A percentile compares a stretch with the other conserved stretches of the same genome.
Conservation (phyloP, 768 basidiomycete genomes). For the Postia placenta region DNA sequence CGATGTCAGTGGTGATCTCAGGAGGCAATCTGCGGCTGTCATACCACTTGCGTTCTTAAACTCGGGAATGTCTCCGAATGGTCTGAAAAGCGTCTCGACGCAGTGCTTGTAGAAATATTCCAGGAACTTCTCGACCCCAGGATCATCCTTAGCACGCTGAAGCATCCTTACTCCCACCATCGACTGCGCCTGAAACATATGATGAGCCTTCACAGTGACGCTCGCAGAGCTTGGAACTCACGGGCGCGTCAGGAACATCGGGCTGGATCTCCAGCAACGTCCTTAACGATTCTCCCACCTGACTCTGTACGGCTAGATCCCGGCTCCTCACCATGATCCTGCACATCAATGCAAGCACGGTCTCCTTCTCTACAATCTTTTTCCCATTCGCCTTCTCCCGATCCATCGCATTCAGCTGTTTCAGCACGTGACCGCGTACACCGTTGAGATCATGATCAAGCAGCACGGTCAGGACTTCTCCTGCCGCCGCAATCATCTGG, state of each 20-base stretch:
- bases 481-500: conserved; percentile 71
- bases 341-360: conserved; percentile 71
- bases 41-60: conserved; percentile 46
- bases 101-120: conserved; percentile 92
- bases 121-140: conserved; percentile 81
- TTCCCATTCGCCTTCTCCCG: conserved; percentile 55
- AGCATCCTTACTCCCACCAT: conserved; percentile 37
- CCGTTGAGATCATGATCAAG: conserved; percentile 90
- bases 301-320: conserved; percentile 85
- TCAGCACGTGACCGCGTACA: conserved; percentile 78
- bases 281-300: conserved; percentile 83
- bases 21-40: conserved; percentile 20
- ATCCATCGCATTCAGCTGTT: conserved; percentile 70
- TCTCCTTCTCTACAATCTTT: conserved; percentile 62
- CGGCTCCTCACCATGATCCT: conserved; percentile 70
- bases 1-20: not conserved
- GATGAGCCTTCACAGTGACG: not conserved
- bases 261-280: conserved; percentile 64
- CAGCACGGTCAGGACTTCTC: conserved; percentile 78
- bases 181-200: conserved; percentile 15
- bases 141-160: conserved; percentile 71
- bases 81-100: conserved; percentile 72
- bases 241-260: conserved; percentile 13
- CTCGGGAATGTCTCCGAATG: conserved; percentile 69
- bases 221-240: conserved; percentile 6